Conservation (phyloP, 495 filamentous ascomycete species). For the Daldinia concentrica region DNA sequence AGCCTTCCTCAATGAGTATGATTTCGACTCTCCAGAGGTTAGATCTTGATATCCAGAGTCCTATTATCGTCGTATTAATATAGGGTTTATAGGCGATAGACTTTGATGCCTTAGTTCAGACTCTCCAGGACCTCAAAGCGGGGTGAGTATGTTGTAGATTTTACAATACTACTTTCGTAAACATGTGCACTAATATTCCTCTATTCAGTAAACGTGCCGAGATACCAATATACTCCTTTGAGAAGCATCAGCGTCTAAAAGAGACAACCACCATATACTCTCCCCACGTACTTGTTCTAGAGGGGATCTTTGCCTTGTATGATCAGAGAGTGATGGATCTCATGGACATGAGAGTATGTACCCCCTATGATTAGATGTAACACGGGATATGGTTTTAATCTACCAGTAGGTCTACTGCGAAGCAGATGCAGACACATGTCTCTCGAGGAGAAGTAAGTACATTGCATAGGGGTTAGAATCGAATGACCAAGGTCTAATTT, state of each 20-base stretch:
- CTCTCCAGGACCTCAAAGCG: conserved; percentile 82
- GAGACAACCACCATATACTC: conserved; percentile 91
- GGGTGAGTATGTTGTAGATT: conserved; percentile 67
- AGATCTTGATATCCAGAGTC: conserved; percentile 21
- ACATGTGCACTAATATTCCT: conserved; percentile 6
- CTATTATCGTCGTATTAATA: conserved; percentile 23
- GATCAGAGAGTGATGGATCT: conserved; percentile 86
- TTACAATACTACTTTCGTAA: not conserved
- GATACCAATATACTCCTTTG: conserved; percentile 95
- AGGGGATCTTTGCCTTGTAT: conserved; percentile 95
- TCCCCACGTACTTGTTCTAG: conserved; percentile 92
- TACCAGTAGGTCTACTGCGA: conserved; percentile 84
- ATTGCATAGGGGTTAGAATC: not conserved
- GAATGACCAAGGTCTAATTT: not conserved
- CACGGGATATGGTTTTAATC: conserved; percentile 21
- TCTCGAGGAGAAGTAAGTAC: conserved; percentile 83
- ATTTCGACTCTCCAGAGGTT: conserved; percentile 88
- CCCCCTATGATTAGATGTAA: not conserved
- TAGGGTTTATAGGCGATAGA: conserved; percentile 73
- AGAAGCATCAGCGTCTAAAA: conserved; percentile 81
- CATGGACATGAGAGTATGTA: conserved; percentile 83
- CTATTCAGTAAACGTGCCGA: conserved; percentile 82
- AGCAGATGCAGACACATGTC: conserved; percentile 92
- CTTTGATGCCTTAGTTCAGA: conserved; percentile 88
- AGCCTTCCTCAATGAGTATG: conserved; percentile 90